phyloP scores from a whole-genome alignment of 441 rosid species.

The Populus hybrid region DNA sequence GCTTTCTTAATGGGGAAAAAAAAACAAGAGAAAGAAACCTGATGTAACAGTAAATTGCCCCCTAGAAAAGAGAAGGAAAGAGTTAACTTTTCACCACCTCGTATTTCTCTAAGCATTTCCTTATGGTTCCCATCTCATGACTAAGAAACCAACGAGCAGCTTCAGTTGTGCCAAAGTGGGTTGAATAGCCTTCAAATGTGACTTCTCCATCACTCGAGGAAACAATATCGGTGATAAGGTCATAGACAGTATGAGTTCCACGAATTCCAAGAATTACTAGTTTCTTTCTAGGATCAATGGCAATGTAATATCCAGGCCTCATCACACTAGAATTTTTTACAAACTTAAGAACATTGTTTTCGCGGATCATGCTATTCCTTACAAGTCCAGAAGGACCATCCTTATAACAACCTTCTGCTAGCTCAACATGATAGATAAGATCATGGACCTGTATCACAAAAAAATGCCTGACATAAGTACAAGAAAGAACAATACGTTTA shows the following conservation, averaged over 20 bases:
- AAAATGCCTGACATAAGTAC: constrained; percentile 14
- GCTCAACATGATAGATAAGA: constrained; percentile 81
- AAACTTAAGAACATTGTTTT: constrained; percentile 68
- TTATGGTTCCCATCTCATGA: constrained; percentile 69
- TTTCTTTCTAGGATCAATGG: constrained; percentile 68
- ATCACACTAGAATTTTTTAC: constrained; percentile 72
- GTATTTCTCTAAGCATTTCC: constrained; percentile 61
- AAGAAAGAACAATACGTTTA: not conserved
- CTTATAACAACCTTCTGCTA: constrained; percentile 82
- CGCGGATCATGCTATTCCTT: constrained; percentile 79
- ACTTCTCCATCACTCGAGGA: constrained; percentile 75
- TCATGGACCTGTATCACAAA: constrained; percentile 59
- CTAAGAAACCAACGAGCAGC: constrained; percentile 92
- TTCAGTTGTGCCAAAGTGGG: constrained; percentile 94
- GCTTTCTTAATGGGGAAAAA: not conserved
- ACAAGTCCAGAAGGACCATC: constrained; percentile 54
- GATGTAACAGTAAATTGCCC: not conserved
- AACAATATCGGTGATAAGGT: constrained; percentile 79
- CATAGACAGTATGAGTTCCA: constrained; percentile 82
- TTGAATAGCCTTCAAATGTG: constrained; percentile 82
- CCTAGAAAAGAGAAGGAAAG: not conserved
- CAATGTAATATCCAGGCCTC: constrained; percentile 95
- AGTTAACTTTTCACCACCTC: constrained; percentile 41
- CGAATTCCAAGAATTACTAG: constrained; percentile 80
- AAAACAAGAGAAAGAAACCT: not conserved